Conservation (phyloP, 371 early-diverging fungal genomes). For the Massospora cicadina region DNA sequence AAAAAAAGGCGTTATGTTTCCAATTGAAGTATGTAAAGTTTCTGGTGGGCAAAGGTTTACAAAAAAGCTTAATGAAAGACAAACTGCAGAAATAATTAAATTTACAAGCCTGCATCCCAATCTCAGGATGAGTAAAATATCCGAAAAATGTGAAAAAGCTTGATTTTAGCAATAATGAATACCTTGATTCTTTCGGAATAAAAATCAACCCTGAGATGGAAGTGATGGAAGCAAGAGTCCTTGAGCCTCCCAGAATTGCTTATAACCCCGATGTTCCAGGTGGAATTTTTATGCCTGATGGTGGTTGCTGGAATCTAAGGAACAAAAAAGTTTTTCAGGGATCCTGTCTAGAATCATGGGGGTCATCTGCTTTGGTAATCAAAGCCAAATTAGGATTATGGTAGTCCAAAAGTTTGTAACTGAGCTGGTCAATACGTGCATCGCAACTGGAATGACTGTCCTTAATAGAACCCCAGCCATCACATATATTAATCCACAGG, state of each 20-base stretch:
- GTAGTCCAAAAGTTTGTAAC: conserved; percentile 31
- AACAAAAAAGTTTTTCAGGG: conserved; percentile 65
- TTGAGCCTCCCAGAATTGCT: conserved; percentile 54
- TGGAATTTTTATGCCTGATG: conserved; percentile 46
- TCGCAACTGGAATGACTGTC: conserved; percentile 39
- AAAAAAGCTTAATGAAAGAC: conserved; percentile 57
- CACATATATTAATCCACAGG: conserved; percentile 39
- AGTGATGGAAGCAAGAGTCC: conserved; percentile 42
- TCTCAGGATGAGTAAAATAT: conserved; percentile 38
- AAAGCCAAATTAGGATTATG: conserved; percentile 15
- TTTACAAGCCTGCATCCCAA: conserved; percentile 66
- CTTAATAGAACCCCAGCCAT: conserved; percentile 47
- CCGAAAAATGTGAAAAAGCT: conserved; percentile 24
- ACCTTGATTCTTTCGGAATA: conserved; percentile 45
- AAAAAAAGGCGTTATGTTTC: conserved; percentile 34
- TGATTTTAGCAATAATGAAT: conserved; percentile 28
- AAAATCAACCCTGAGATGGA: conserved; percentile 34
- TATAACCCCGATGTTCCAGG: conserved; percentile 32
- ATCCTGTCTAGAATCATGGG: conserved; percentile 64
- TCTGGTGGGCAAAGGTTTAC: conserved; percentile 55
- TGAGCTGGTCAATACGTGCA: conserved; percentile 27
- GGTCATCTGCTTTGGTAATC: conserved; percentile 43
- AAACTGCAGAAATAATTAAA: conserved; percentile 85
- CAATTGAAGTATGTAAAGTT: conserved; percentile 77
- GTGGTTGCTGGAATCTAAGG: conserved; percentile 84